Conservation (phyloP, 2,329 filamentous ascomycete species). For the Sphaerulina vaccinii region DNA sequence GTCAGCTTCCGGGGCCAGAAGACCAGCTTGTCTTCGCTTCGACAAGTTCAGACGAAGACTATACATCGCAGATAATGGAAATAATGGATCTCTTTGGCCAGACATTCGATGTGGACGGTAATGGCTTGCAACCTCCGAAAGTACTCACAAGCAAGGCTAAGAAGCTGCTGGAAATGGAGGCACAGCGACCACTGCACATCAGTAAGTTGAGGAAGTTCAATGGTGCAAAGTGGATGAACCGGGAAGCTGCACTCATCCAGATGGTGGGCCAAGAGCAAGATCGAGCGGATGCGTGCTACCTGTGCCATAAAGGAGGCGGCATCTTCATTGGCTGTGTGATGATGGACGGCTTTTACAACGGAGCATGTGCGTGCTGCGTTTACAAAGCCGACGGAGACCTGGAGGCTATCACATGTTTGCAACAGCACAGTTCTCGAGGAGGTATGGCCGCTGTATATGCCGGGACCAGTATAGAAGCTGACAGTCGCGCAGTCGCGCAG, state of each 20-base stretch:
- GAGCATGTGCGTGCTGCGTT: neutral
- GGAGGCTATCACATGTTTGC: neutral
- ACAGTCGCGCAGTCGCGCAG: too few relatives aligned
- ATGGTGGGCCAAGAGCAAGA: neutral
- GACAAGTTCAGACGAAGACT: neutral
- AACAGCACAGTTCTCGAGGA: too few relatives aligned
- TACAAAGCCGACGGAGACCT: neutral
- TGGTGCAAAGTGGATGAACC: neutral
- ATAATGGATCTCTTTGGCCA: too few relatives aligned
- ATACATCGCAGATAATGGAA: neutral
- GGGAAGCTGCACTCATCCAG: neutral
- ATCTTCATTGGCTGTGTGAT: neutral
- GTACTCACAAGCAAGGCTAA: neutral
- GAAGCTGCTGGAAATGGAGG: neutral
- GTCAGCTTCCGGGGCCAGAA: too few relatives aligned
- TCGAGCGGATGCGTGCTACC: neutral
- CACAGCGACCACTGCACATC: neutral
- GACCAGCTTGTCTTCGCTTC: neutral
- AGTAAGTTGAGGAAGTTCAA: neutral
- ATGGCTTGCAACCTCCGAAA: neutral
- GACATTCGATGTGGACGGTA: too few relatives aligned
- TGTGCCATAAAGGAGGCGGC: neutral
- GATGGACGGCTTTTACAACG: neutral
- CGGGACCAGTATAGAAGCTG: too few relatives aligned
- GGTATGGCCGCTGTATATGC: too few relatives aligned